Evolutionary conservation across 768 basidiomycete genomes (phyloP), one percentile per base, ranked within the genome.

Genomic region (Hericium rajendrae): DNA sequence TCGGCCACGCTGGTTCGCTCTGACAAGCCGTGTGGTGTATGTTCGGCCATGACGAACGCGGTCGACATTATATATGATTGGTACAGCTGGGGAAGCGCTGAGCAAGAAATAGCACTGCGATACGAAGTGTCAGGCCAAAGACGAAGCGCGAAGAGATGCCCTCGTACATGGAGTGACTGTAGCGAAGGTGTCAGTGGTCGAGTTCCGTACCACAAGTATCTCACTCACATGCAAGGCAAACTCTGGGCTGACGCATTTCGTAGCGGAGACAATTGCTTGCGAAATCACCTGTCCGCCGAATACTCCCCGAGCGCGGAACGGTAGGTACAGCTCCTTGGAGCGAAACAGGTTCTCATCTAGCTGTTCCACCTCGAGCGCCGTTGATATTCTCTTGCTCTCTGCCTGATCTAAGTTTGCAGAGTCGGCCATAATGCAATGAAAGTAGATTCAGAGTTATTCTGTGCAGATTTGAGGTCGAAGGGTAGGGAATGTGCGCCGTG

Each of bases 201-300:
- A 6, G 32, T 32, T 32, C 32, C 6, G 1, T 32, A 8, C 6
- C 32, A 32, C 32, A 32, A 32, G n/a, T 46, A 26, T 20, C 16
- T 12, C 11, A 70, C 89, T 74, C 66, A 91, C 90, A 72, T 93
- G 88, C 32, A 91, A 70, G 24, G 78, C 79, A 68, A 79, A 89
- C 15, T 71, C 75, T 11, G 82, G 74, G 48, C 82, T 73, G 0
- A 93, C 87, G 54, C 83, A 82, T 59, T 83, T 85, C 13, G 88
- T 90, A 1, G 91, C 91, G 2, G 88, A 80, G 12, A 90, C 85
- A 28, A 93, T 72, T 4, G 90, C 91, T 66, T 93, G 91, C 39
- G 87, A 90, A 62, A 94, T 91, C 57, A 93, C 91, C 70, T 92
- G 89, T 3, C 91, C 91, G 59, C 91, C 91, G 64, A 89, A 93